Conservation (phyloP, 495 filamentous ascomycete genomes). For the Bombardia bombarda region DNA sequence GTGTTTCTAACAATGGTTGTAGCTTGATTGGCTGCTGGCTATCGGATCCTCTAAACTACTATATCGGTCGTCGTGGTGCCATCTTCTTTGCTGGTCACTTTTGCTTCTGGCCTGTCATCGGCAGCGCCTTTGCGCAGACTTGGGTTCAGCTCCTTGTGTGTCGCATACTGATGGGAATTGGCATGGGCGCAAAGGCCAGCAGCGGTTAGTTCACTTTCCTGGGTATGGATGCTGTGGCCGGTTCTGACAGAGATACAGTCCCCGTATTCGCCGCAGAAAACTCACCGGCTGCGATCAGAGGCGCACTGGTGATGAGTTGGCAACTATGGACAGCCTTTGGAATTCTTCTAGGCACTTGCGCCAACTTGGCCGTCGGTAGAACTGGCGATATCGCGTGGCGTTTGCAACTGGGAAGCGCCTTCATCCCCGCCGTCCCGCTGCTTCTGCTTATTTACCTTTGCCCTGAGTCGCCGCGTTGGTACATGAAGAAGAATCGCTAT, state of each 20-base stretch:
- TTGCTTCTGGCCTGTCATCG: constrained; percentile 53
- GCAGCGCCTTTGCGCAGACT: constrained; percentile 53
- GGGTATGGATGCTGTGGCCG: constrained; percentile 11
- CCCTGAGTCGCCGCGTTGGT: constrained; percentile 63
- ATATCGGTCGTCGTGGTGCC: constrained; percentile 51
- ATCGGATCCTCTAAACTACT: constrained; percentile 62
- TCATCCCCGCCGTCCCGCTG: constrained; percentile 66
- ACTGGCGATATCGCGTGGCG: too few relatives aligned
- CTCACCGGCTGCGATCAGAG: constrained; percentile 63
- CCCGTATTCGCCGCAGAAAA: constrained; percentile 76
- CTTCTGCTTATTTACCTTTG: constrained; percentile 60
- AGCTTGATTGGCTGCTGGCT: constrained; percentile 55
- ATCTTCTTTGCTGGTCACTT: constrained; percentile 63
- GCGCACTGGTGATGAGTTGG: constrained; percentile 79
- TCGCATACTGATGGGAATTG: constrained; percentile 61
- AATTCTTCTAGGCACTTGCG: constrained; percentile 62
- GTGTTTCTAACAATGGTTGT: neutral
- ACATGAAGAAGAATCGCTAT: constrained; percentile 56
- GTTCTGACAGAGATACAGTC: constrained; percentile 22
- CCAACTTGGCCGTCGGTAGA: constrained; percentile 61
- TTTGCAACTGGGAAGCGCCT: constrained; percentile 74
- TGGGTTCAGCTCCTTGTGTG: constrained; percentile 56
- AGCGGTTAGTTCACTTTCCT: constrained; percentile 18
- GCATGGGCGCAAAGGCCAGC: constrained; percentile 57
- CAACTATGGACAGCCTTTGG: constrained; percentile 83